Conservation (phyloP, 345 rosid genomes). For the Erodium maritimum region DNA sequence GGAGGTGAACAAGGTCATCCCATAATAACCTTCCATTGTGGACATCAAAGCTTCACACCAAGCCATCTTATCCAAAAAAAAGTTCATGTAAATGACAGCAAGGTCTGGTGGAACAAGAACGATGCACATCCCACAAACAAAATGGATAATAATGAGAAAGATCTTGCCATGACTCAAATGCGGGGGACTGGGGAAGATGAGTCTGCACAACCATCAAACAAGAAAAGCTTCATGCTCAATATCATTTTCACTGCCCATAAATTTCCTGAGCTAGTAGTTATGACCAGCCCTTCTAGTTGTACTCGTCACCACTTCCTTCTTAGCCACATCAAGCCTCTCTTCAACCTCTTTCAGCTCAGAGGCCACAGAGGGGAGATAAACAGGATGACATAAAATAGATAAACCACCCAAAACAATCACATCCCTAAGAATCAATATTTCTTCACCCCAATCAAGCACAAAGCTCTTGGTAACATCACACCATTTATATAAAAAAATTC, state of each 20-base stretch:
- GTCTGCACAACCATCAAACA: conserved; percentile 22
- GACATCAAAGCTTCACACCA: no score
- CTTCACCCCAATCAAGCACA: conserved; percentile 15
- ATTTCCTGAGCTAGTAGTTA: conserved; percentile 17
- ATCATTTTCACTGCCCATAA: conserved; percentile 20
- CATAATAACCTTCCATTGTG: no score
- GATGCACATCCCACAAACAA: conserved; percentile 23
- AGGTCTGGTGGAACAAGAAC: conserved; percentile 37
- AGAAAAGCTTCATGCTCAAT: conserved; percentile 39
- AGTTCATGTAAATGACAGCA: conserved; percentile 26
- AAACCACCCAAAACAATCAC: conserved; percentile 12
- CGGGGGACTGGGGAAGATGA: conserved; percentile 9
- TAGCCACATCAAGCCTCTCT: not conserved
- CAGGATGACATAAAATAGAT: conserved; percentile 2
- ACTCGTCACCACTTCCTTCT: not conserved
- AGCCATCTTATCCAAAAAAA: no score
- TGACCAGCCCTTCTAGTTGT: not conserved
- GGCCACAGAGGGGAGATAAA: conserved; percentile 5
- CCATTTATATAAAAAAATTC: conserved; percentile 19
- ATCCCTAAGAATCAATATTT: no score
- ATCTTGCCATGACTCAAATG: not conserved
- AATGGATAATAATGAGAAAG: conserved; percentile 18
- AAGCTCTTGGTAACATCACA: conserved; percentile 14
- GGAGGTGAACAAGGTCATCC: no score
- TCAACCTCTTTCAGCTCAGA: not conserved